Evolutionary conservation across 495 filamentous ascomycete genomes (phyloP), one percentile per base, ranked within the genome.

Genomic region (Chaetomidium leptoderma): DNA sequence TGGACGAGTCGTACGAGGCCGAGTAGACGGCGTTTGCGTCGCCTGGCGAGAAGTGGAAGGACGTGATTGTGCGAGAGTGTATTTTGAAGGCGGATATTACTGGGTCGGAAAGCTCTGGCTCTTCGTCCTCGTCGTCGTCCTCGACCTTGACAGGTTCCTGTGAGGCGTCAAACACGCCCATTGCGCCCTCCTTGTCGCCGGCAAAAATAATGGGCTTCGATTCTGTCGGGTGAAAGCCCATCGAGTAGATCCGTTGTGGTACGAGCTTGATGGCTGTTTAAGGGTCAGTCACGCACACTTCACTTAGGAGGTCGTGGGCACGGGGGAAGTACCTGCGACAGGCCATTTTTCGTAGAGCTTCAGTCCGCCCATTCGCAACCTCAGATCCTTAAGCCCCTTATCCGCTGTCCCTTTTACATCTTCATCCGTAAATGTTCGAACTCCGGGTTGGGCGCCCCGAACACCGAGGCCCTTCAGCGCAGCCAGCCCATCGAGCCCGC

Each of bases 151-250:
- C 73, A 2, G 74, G 75, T 23, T 83, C 80, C 61, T 95, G 90
- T 0, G 91, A 93, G 1, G 85, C 90, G 65, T 97, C 91, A 47
- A 96, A 89, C n/a, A 98, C 81, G 7, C 95, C 95, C 30, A 98
- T 79, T 53, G 91, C 90, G 23, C 93, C 93, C 69, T 95, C 81
- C 69, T 98, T 97, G 67, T 98, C 93, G 46, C 91, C 91, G 2
- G 92, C 95, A 63, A 97, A 95, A n/a, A 98, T 81, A 6, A 97
- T 77, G 0, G 90, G 83, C 62, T 97, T 97, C 10, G 89, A 82
- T 50, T 81, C 74, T 0, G 86, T 89, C 0, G 95, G 93, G 64
- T 98, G 93, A 60, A 98, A 95, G 10, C 85, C 86, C 66, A 98
- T 82, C 13, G 87, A 77, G 66, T 96, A 96, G 16, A 97, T 83